phyloP scores from a whole-genome alignment of 257 asterid species.

The Solanum gracilifrons region DNA sequence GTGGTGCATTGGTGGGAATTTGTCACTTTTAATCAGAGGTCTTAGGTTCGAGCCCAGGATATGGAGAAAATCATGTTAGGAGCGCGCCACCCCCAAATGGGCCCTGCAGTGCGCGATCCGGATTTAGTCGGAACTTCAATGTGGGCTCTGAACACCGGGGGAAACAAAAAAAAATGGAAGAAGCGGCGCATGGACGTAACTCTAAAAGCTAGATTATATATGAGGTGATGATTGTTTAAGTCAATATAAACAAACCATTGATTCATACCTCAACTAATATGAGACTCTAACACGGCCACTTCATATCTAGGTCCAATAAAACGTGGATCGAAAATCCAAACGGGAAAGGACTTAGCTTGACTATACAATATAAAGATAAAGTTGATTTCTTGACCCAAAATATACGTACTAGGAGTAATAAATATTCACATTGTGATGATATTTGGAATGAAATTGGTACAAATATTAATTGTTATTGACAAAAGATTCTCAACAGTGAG shows the following conservation, averaged over 20 bases:
- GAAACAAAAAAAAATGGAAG: too few relatives aligned
- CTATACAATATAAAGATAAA: not conserved
- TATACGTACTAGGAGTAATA: not conserved
- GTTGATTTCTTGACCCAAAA: not conserved
- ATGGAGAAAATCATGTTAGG: too few relatives aligned
- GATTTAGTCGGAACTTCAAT: too few relatives aligned
- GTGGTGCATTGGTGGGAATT: too few relatives aligned
- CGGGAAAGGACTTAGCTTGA: not conserved
- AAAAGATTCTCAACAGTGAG: conserved; percentile 29
- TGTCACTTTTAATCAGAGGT: too few relatives aligned
- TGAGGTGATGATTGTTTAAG: not conserved
- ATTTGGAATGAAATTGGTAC: not conserved
- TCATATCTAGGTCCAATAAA: not conserved
- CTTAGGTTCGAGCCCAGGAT: too few relatives aligned
- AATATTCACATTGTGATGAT: not conserved
- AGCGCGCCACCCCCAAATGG: too few relatives aligned
- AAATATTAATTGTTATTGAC: not conserved
- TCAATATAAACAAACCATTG: not conserved
- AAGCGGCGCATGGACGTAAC: not conserved
- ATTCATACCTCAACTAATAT: not conserved
- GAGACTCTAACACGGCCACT: not conserved
- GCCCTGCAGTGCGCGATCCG: too few relatives aligned
- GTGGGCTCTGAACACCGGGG: too few relatives aligned
- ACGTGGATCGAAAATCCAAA: too few relatives aligned
- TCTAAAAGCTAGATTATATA: too few relatives aligned